Base-by-base conservation (phyloP, 1,139 yeast genomes). In the Lizanozyma gosingica region DNA sequence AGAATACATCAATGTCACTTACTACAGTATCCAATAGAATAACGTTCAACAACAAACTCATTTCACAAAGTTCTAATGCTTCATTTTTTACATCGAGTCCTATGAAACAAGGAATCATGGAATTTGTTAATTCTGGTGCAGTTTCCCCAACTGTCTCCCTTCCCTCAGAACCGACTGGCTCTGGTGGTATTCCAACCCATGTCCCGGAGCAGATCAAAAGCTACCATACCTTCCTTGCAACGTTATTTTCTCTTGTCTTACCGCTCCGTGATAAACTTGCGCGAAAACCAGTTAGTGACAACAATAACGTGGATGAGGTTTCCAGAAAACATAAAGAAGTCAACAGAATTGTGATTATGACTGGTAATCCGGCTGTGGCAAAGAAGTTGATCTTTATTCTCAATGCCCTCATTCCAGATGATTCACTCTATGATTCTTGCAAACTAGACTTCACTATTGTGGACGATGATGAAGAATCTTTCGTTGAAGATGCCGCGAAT, bases 351-450 rank as follows among this genome's bases (percentile, higher is more conserved):
- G 78, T 77, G 3, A 62, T 78, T 3, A 67, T 76, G 73, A 77
- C 83, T 0, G 76, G 79, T 4, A 78, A 78, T 48, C 77, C 80
- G 17, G 72, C 72, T 22, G 80, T 78, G 8, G 82, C 83, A 1
- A 78, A 77, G 48, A 77, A 76, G 51, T 57, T 78, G 42, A 59
- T 78, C 0, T 78, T 76, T 43, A 73, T 78, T 8, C 48, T 78
- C 14, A 68, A 76, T 42, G 83, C 78, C 0, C 48, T 77, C 34
- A 55, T 71, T 14, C 67, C 73, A 6, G 29, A 22, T 22, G 29
- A 22, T 11, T 22, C 29, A 11, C 11, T 22, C 9, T 22, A 22
- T 22, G 29, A 22, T 22, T 22, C 29, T 11, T 22, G 29, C 11
- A 22, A 22, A 22, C 11, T 22, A 11, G 29, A 22, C 11, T 22